Conservation (phyloP, 371 early-diverging fungal genomes). For the Mortierella sp. region DNA sequence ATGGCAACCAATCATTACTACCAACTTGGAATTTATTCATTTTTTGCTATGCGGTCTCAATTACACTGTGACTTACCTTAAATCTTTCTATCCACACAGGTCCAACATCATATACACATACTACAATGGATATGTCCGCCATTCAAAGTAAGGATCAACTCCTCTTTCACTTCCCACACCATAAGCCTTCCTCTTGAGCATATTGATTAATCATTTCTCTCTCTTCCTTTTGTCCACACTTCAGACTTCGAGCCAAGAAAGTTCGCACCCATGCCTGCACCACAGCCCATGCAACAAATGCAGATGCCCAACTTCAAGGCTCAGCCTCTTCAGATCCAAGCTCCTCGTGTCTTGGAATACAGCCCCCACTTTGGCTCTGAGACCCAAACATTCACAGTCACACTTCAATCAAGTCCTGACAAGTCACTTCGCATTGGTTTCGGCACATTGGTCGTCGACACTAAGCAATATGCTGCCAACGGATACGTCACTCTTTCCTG, state of each 20-base stretch:
- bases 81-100: neutral
- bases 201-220: neutral
- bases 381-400: slow-evolving; percentile 45
- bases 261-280: slow-evolving; percentile 47
- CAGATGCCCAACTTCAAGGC: slow-evolving; percentile 28
- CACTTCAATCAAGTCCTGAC: slow-evolving; percentile 36
- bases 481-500: slow-evolving; percentile 56
- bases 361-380: slow-evolving; percentile 48
- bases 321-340: slow-evolving; percentile 24
- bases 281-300: slow-evolving; percentile 19
- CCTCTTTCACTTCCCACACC: neutral
- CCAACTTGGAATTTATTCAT: neutral
- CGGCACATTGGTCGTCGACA: slow-evolving; percentile 54
- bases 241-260: slow-evolving; percentile 55
- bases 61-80: neutral
- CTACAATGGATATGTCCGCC: slow-evolving; percentile 27
- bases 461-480: slow-evolving; percentile 54
- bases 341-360: slow-evolving; percentile 51
- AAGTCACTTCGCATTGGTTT: slow-evolving; percentile 47
- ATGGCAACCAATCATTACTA: neutral
- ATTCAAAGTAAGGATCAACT: slow-evolving; percentile 28
- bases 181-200: neutral
- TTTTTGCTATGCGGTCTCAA: neutral
- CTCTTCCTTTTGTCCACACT: neutral
- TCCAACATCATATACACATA: neutral